phyloP scores from a whole-genome alignment of 2,329 filamentous ascomycete genomes.

The Metarhizium sp. region DNA sequence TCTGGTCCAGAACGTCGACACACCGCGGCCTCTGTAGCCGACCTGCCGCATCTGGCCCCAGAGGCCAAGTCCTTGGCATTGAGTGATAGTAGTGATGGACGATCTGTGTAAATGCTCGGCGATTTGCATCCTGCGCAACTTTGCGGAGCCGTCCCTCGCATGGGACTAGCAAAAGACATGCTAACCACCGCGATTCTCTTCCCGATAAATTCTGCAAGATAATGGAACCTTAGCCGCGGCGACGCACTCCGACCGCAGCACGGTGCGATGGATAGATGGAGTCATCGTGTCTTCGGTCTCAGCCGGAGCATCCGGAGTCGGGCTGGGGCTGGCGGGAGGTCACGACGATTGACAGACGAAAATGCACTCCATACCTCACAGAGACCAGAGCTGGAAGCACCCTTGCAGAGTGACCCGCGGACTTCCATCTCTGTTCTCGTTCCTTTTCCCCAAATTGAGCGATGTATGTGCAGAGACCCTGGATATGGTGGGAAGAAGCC shows the following conservation, averaged over 20 bases:
- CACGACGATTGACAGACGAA: neutral
- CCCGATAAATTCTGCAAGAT: neutral
- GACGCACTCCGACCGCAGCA: neutral
- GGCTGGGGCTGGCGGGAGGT: neutral
- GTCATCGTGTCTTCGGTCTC: neutral
- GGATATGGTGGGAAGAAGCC: neutral
- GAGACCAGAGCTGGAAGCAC: too few relatives aligned
- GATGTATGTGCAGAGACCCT: neutral
- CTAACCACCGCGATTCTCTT: too few relatives aligned
- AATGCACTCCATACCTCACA: neutral
- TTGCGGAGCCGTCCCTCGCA: neutral
- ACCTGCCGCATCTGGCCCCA: constrained; percentile 3
- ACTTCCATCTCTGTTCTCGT: neutral
- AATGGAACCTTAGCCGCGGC: neutral
- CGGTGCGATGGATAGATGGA: neutral
- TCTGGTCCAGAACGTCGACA: neutral
- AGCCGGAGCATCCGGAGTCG: constrained; percentile 4
- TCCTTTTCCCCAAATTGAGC: neutral
- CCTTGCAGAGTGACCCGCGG: too few relatives aligned
- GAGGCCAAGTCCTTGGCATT: constrained; percentile 3
- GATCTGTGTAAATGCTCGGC: neutral
- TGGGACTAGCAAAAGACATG: too few relatives aligned
- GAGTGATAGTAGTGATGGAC: neutral
- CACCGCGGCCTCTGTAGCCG: neutral
- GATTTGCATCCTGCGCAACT: neutral